Conservation (phyloP, 805 yeast species). For the Saccharomyces eubayanus region DNA sequence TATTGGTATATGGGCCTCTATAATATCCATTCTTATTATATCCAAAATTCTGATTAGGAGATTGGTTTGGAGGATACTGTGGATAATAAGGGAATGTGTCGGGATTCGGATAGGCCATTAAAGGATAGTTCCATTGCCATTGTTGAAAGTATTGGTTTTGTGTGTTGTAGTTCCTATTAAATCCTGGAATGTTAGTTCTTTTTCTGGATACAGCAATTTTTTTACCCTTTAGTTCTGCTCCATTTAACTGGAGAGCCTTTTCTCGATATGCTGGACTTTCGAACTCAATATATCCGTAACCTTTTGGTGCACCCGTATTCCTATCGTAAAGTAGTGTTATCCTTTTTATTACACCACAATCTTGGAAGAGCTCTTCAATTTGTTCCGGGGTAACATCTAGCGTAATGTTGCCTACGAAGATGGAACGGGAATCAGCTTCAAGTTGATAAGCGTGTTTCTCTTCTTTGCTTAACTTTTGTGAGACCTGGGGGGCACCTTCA, state of each 20-base stretch:
- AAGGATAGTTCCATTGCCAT: slow-evolving; percentile 21
- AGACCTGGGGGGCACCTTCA: background rate
- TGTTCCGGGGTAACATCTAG: slow-evolving; percentile 42
- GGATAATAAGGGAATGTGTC: slow-evolving; percentile 8
- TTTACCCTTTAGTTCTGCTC: slow-evolving; percentile 38
- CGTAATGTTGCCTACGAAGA: slow-evolving; percentile 47
- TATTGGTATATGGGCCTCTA: slow-evolving; percentile 10
- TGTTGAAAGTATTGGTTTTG: slow-evolving; percentile 21
- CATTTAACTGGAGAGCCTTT: slow-evolving; percentile 40
- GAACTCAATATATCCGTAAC: slow-evolving; percentile 60
- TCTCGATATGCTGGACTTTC: slow-evolving; percentile 35
- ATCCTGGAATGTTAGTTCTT: slow-evolving; percentile 49
- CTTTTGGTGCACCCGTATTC: slow-evolving; percentile 41
- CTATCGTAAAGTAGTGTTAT: slow-evolving; percentile 41
- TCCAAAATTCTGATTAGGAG: slow-evolving; percentile 9
- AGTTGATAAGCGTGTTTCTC: slow-evolving; percentile 27
- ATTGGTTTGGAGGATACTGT: slow-evolving; percentile 2
- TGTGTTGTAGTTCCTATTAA: slow-evolving; percentile 9
- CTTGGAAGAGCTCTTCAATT: slow-evolving; percentile 40
- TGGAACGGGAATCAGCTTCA: slow-evolving; percentile 44
- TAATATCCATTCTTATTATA: slow-evolving; percentile 10
- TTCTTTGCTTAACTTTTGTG: slow-evolving; percentile 10
- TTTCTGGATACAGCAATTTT: slow-evolving; percentile 41
- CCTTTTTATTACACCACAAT: slow-evolving; percentile 40
- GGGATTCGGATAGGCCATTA: slow-evolving; percentile 12